These are phyloP conservation scores for Gracilaria vermiculophylla DNA, from an alignment of 23 red algal species.

Conservation along the genomic window DNA sequence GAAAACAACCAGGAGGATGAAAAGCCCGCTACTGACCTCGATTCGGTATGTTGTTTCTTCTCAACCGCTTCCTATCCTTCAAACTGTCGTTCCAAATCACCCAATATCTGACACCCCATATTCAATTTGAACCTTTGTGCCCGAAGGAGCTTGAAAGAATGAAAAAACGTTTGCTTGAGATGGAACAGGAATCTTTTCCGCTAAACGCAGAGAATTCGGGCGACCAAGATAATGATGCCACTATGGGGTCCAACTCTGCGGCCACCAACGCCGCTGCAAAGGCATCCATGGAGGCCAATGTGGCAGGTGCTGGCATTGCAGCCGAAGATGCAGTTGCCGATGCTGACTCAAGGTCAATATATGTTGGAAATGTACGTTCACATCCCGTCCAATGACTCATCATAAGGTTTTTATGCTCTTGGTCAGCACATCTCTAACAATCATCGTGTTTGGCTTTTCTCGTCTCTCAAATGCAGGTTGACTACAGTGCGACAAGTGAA, in stretches of 20 bases:
- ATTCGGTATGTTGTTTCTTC: conserved; percentile 10
- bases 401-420: too few species aligned
- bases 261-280: not conserved
- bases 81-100: not conserved
- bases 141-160: conserved; percentile 75
- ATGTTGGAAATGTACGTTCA: conserved; percentile 84
- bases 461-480: conserved; percentile 17
- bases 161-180: conserved; percentile 80
- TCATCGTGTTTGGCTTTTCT: not conserved
- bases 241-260: not conserved
- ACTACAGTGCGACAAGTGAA: conserved; percentile 76
- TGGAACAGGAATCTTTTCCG: conserved; percentile 73
- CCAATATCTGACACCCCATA: not conserved
- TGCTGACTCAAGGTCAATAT: conserved; percentile 75
- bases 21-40: conserved; percentile 5
- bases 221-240: conserved; percentile 17
- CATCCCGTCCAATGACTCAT: too few species aligned
- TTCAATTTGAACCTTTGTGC: not conserved
- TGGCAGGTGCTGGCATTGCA: not conserved
- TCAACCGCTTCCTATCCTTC: not conserved
- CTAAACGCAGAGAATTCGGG: conserved; percentile 45
- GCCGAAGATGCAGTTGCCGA: conserved; percentile 54
- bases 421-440: conserved; percentile 13
- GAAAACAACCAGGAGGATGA: not conserved
- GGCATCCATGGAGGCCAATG: not conserved